Conservation (phyloP, 1,284 basidiomycete species). For the Pseudomicrostroma phylloplanum region DNA sequence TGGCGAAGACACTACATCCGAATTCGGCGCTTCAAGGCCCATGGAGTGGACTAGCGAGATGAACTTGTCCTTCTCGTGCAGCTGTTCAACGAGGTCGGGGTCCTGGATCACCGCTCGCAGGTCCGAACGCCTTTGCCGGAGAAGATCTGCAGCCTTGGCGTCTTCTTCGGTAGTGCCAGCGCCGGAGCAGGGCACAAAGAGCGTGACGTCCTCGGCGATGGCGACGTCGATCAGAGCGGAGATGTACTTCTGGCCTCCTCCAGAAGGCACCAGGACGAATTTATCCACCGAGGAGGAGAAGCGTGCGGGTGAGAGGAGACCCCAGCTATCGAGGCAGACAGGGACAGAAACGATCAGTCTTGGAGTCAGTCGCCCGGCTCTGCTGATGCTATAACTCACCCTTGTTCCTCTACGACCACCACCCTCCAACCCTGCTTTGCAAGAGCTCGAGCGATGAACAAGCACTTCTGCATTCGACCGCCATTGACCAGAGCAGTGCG, state of each 20-base stretch:
- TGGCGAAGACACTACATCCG: conserved; percentile 46
- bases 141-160: conserved; percentile 44
- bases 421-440: conserved; percentile 53
- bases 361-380: not conserved
- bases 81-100: conserved; percentile 50
- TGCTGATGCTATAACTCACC: conserved; percentile 20
- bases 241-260: conserved; percentile 38
- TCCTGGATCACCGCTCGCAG: conserved; percentile 51
- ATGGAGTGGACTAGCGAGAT: conserved; percentile 50
- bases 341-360: not conserved
- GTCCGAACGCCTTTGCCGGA: conserved; percentile 43
- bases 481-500: conserved; percentile 52
- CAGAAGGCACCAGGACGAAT: conserved; percentile 25
- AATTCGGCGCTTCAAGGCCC: conserved; percentile 47
- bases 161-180: conserved; percentile 53
- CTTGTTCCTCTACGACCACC: conserved; percentile 52
- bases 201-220: conserved; percentile 39
- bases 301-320: conserved; percentile 51
- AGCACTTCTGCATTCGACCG: conserved; percentile 53
- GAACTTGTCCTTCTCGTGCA: conserved; percentile 52
- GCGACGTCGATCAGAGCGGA: conserved; percentile 45
- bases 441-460: conserved; percentile 52
- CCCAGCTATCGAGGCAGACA: conserved; percentile 39
- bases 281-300: conserved; percentile 49
- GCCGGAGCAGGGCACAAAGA: conserved; percentile 53